These are phyloP conservation scores for Verticillium longisporum DNA, from an alignment of 2,329 filamentous ascomycete species.

Conservation along the genomic window DNA sequence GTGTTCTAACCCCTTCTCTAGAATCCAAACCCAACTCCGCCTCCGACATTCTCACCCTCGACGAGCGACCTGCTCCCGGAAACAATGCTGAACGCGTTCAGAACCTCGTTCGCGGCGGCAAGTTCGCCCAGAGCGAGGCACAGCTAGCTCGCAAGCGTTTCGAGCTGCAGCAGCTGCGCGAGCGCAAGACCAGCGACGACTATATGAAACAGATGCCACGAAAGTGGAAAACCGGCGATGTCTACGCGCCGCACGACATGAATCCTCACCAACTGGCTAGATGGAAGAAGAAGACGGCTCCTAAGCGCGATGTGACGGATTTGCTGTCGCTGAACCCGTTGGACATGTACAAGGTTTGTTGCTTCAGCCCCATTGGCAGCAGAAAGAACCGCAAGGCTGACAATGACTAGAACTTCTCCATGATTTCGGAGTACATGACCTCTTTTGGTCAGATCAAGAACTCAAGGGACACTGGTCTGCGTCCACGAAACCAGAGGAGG, in stretches of 20 bases:
- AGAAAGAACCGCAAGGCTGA: neutral
- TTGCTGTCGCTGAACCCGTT: constrained; percentile 72
- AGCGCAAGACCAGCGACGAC: constrained; percentile 37
- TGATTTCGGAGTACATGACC: constrained; percentile 85
- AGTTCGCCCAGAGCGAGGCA: constrained; percentile 11
- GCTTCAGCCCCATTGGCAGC: neutral
- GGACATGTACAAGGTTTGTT: constrained; percentile 75
- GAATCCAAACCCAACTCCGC: constrained; percentile 4
- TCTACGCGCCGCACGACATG: constrained; percentile 88
- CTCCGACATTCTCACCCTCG: constrained; percentile 9
- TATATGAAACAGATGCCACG: constrained; percentile 61
- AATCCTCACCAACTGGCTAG: constrained; percentile 71
- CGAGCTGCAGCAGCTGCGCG: constrained; percentile 29
- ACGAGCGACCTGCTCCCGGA: constrained; percentile 1
- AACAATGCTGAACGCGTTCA: constrained; percentile 7
- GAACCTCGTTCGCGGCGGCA: constrained; percentile 14
- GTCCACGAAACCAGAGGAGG: constrained; percentile 85
- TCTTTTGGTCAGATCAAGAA: constrained; percentile 79
- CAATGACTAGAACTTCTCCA: constrained; percentile 69
- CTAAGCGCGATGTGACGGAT: constrained; percentile 68
- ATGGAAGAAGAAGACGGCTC: constrained; percentile 56
- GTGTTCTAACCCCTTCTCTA: neutral
- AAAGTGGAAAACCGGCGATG: constrained; percentile 69
- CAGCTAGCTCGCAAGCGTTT: constrained; percentile 19
- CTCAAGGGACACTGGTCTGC: constrained; percentile 67